Percentiles rank a stretch among this genome's conserved stretches.
These are phyloP conservation scores for Aspergillus sp. DNA, from an alignment of 2,329 filamentous ascomycete genomes.

Conservation along the genomic window DNA sequence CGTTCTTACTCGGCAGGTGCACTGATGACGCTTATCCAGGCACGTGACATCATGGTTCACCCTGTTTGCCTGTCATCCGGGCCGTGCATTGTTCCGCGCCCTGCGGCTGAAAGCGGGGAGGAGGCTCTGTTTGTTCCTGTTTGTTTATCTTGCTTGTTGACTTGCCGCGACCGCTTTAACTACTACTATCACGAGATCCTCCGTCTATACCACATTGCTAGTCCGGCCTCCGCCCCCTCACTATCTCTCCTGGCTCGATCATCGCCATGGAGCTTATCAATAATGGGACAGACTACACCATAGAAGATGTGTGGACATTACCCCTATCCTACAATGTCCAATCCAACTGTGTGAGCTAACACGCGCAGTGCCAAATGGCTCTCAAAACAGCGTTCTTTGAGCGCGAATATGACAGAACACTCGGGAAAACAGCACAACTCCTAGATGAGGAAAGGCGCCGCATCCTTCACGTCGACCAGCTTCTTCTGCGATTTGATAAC, in stretches of 20 bases:
- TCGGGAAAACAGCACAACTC: conserved; percentile 67
- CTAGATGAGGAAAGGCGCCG: conserved; percentile 74
- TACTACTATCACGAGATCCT: too few relatives aligned
- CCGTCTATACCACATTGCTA: too few relatives aligned
- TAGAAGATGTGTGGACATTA: conserved; percentile 29
- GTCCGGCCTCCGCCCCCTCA: too few relatives aligned
- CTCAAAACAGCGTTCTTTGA: conserved; percentile 62
- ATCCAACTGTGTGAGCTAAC: conserved; percentile 10
- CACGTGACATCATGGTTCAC: neutral
- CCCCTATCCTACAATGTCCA: neutral
- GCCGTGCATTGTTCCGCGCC: neutral
- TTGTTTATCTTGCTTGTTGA: too few relatives aligned
- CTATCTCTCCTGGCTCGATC: too few relatives aligned
- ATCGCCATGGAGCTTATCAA: conserved; percentile 9
- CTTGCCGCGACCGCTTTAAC: too few relatives aligned
- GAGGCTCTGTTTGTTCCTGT: too few relatives aligned
- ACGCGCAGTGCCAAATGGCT: conserved; percentile 45
- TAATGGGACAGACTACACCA: conserved; percentile 11
- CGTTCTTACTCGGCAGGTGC: neutral
- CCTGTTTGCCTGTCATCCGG: neutral
- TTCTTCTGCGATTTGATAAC: conserved; percentile 75
- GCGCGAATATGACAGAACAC: conserved; percentile 66
- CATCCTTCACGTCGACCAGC: conserved; percentile 65
- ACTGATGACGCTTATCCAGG: neutral
- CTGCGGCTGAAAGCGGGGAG: neutral